Base-by-base conservation (phyloP, 352 stramenopile genomes). In the Plasmopara viticola region DNA sequence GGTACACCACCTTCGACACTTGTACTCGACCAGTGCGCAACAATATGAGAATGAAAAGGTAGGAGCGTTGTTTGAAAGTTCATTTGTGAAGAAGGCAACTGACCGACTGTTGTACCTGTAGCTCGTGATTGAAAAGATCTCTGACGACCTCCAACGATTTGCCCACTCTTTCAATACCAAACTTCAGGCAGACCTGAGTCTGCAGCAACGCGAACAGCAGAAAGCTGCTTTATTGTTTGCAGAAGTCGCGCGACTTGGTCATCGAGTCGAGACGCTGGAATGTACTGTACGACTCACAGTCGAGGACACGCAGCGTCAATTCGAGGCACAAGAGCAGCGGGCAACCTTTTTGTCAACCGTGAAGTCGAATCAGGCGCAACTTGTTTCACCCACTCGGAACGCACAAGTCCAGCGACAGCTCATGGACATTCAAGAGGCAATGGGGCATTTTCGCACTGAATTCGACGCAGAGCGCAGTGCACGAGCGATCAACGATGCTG, bases 221-320 rank as follows among this genome's bases (percentile, higher is more conserved):
- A 90, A 90, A 28, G 62, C 67, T 9, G 74, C 77, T 7, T 58
- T 88, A 14, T 52, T 90, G 5, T 88, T 90, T 49, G 80, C 77
- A 4, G 80, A 90, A 58, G 55, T 87, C 14, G 35, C 71, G 14
- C 62, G 76, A 9, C 42, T 87, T 14, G 73, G 73, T 1, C 73
- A 82, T n/a, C 55, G 56, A 12, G 59, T 87, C 0, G 73, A 82
- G 40, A 64, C 56, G 4, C 15, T 78, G 5, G 73, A 84, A 28
- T 49, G 58, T 17, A 56, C 59, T 13, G 13, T 72, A 15, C 64
- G 58, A 25, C 54, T 51, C 6, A 17, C 70, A 13, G 40, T 59
- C 5, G 72, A 78, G 0, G 70, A 85, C 10, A 70, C 56, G 4
- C 53, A 64, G 0, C 56, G 64, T 0, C 66, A 72, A 29, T 51